Evolutionary conservation across 2,329 filamentous ascomycete species (phyloP).

Genomic region (Apiospora kogelbergensis): DNA sequence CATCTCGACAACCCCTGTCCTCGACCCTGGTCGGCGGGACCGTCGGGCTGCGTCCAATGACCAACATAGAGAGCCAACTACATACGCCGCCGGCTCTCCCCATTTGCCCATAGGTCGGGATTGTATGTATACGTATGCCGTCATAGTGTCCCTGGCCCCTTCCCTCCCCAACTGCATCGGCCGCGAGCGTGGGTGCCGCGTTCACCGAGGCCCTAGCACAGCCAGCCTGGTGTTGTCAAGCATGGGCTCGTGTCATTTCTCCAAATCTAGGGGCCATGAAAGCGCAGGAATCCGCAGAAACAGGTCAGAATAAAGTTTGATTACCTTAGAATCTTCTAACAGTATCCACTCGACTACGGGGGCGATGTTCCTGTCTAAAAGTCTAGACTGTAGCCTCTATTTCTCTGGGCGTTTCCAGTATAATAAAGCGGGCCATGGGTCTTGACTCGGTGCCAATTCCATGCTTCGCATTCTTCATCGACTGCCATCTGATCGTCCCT

Average conservation of each 20-base stretch:
- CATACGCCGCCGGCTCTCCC: not conserved
- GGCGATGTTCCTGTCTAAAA: not conserved
- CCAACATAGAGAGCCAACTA: not conserved
- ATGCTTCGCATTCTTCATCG: not conserved
- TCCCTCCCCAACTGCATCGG: no score
- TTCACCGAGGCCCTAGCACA: not conserved
- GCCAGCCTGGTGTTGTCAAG: not conserved
- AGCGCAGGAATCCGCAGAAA: not conserved
- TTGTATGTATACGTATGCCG: no score
- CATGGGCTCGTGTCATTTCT: no score
- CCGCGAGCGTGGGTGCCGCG: not conserved
- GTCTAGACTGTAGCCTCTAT: not conserved
- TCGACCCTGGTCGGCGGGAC: not conserved
- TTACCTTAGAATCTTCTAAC: constrained; percentile 5
- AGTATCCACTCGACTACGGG: not conserved
- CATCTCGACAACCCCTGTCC: not conserved
- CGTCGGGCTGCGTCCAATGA: not conserved
- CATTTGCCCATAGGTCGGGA: not conserved
- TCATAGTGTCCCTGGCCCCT: no score
- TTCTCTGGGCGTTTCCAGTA: constrained; percentile 6
- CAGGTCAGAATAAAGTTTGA: constrained; percentile 5
- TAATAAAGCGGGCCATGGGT: not conserved
- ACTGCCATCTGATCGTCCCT: not conserved
- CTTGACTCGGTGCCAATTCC: not conserved
- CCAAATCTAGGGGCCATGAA: not conserved